Evolutionary conservation across 2,329 filamentous ascomycete genomes (phyloP).

Genomic region (Pseudofabraea citricarpa): DNA sequence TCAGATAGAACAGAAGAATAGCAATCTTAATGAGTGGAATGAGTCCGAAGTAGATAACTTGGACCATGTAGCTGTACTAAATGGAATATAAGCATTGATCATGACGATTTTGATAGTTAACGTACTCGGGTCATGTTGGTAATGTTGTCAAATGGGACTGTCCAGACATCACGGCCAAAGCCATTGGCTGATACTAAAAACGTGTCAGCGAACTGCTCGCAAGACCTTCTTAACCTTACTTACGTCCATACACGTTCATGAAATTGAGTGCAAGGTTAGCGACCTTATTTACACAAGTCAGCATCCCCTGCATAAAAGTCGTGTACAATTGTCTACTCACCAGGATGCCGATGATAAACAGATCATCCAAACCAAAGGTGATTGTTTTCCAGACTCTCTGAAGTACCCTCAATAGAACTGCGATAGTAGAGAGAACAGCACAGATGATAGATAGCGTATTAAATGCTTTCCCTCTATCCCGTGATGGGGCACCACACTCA

Average conservation of each 20-base stretch:
- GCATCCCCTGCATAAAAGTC: neutral
- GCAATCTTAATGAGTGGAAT: constrained; percentile 1
- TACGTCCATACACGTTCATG: neutral
- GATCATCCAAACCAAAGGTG: neutral
- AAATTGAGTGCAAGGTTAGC: neutral
- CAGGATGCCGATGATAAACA: neutral
- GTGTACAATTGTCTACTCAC: neutral
- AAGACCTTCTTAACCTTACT: neutral
- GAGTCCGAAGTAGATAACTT: neutral
- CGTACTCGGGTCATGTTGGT: neutral
- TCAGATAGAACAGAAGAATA: neutral
- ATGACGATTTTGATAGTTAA: neutral
- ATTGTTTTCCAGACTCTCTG: neutral
- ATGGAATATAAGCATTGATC: neutral
- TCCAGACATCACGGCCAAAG: neutral
- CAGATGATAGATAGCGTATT: neutral
- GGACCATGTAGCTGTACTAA: neutral
- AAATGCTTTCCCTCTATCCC: neutral
- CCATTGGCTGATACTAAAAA: neutral
- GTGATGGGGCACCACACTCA: neutral
- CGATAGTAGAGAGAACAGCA: neutral
- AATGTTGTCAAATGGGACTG: neutral
- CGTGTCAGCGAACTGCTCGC: neutral
- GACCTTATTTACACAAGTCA: neutral
- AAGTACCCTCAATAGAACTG: neutral